Conservation (phyloP, 169 alveolate genomes). For the Eimeria sp. region DNA sequence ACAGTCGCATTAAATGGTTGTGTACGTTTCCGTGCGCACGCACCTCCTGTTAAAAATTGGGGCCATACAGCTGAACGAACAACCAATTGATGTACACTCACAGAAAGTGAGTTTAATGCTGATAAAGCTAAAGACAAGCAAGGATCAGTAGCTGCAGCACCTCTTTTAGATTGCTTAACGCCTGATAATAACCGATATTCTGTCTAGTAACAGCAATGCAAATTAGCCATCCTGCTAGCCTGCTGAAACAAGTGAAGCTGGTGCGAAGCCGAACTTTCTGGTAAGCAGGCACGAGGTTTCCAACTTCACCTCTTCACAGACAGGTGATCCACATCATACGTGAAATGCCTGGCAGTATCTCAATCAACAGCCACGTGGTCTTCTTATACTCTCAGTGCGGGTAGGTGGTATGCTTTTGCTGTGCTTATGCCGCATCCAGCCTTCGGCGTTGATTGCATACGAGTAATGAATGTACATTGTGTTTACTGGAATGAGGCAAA, state of each 20-base stretch:
- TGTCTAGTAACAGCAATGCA: neutral
- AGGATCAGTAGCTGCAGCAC: neutral
- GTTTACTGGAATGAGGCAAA: neutral
- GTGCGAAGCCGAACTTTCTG: neutral
- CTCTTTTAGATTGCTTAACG: neutral
- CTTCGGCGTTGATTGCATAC: neutral
- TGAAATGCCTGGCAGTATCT: neutral
- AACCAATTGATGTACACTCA: too few species aligned
- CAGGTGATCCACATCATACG: neutral
- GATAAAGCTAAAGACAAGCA: neutral
- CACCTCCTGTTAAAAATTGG: too few species aligned
- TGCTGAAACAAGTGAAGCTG: neutral
- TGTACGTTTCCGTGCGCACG: too few species aligned
- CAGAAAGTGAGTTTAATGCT: neutral
- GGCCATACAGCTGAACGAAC: too few species aligned
- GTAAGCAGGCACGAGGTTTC: neutral
- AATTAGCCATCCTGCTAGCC: neutral
- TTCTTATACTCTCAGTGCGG: neutral
- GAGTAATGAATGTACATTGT: neutral
- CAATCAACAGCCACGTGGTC: neutral
- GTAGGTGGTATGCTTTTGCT: neutral
- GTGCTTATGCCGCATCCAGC: neutral
- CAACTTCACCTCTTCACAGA: neutral
- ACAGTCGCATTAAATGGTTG: too few species aligned
- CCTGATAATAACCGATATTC: neutral